Evolutionary conservation across 495 filamentous ascomycete species (phyloP).

Genomic region (Hypoxylon fuscum): DNA sequence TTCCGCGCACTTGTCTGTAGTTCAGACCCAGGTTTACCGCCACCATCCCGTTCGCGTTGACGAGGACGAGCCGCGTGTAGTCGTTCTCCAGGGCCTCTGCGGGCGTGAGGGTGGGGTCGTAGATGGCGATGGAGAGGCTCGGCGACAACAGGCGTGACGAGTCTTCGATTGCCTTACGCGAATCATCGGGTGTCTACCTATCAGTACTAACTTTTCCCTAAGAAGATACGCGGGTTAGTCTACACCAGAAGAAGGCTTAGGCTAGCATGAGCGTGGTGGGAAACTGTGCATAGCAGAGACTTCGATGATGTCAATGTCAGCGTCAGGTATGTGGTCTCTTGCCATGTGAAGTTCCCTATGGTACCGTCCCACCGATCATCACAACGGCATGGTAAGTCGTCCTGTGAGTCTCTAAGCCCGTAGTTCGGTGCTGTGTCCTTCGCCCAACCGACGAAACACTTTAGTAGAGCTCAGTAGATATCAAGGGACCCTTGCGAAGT

Average conservation of each 20-base stretch:
- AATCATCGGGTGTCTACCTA: neutral
- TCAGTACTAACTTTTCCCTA: neutral
- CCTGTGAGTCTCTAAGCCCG: neutral
- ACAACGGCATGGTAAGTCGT: neutral
- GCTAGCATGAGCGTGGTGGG: neutral
- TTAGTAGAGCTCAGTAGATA: neutral
- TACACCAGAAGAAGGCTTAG: neutral
- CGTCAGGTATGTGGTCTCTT: neutral
- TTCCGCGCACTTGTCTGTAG: neutral
- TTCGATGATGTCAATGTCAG: neutral
- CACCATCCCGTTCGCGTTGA: neutral
- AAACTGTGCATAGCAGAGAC: neutral
- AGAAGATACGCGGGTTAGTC: neutral
- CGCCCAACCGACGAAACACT: neutral
- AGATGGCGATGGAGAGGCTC: neutral
- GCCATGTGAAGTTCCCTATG: neutral
- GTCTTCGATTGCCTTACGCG: neutral
- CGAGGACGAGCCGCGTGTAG: neutral
- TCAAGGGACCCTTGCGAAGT: neutral
- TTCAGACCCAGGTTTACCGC: neutral
- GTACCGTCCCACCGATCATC: neutral
- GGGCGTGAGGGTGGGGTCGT: neutral
- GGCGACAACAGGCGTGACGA: neutral
- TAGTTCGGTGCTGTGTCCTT: neutral
- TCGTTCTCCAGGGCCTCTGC: neutral